Conservation (phyloP, 257 asterid species). For the Jacaranda copaia region DNA sequence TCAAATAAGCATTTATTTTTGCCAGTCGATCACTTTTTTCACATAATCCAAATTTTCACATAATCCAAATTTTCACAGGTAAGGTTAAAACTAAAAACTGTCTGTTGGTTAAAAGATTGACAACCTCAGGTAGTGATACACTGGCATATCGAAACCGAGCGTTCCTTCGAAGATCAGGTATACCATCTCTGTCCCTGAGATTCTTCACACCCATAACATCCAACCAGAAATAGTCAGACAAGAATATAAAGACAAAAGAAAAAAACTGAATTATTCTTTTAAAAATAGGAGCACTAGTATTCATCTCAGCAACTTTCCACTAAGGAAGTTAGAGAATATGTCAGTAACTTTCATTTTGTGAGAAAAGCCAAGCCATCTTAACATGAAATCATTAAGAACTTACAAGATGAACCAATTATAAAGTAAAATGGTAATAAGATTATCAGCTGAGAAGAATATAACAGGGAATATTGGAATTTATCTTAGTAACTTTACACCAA, state of each 20-base stretch:
- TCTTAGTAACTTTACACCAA: slow-evolving; percentile 26
- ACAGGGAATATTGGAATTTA: slow-evolving; percentile 6
- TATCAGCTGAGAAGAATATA: background rate
- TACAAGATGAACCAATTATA: slow-evolving; percentile 48
- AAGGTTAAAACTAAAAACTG: slow-evolving; percentile 3
- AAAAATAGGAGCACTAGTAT: background rate
- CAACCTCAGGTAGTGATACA: slow-evolving; percentile 81
- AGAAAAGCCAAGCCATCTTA: slow-evolving; percentile 1
- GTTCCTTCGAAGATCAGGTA: slow-evolving; percentile 91
- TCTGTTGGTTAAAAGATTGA: slow-evolving; percentile 27
- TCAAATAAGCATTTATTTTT: slow-evolving; percentile 11
- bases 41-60: slow-evolving; percentile 6
- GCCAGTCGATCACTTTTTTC: slow-evolving; percentile 28
- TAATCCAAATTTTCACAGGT: background rate
- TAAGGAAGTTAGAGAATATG: slow-evolving; percentile 34
- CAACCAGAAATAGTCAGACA: slow-evolving; percentile 33
- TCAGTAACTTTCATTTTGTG: slow-evolving; percentile 38
- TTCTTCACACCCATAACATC: slow-evolving; percentile 58
- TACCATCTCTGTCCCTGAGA: slow-evolving; percentile 89
- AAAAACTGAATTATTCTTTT: background rate
- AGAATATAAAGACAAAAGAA: slow-evolving; percentile 4
- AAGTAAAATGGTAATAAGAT: too few species aligned
- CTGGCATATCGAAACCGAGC: slow-evolving; percentile 82
- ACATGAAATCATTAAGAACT: slow-evolving; percentile 43
- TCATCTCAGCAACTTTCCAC: slow-evolving; percentile 3